Conservation (phyloP, 805 yeast genomes). For the Clavispora vitiphila region DNA sequence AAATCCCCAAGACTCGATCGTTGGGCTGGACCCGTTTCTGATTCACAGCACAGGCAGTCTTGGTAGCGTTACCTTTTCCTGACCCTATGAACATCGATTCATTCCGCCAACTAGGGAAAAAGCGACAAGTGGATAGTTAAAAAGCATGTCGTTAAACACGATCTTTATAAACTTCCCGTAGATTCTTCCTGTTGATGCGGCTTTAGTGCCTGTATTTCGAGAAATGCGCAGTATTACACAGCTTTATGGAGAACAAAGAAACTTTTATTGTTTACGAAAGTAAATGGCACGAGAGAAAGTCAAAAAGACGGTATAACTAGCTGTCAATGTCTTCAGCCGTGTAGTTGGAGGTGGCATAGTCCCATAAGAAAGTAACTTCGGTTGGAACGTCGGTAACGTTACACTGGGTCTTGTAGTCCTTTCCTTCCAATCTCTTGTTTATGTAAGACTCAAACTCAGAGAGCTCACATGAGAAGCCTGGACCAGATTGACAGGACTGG, state of each 20-base stretch:
- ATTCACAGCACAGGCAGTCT: background rate
- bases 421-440: constrained; percentile 21
- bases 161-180: too few species aligned
- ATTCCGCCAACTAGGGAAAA: background rate
- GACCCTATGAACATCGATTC: background rate
- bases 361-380: constrained; percentile 39
- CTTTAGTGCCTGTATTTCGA: too few species aligned
- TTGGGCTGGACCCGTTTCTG: constrained; percentile 1
- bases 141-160: background rate
- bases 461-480: constrained; percentile 40
- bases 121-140: background rate
- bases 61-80: background rate
- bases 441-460: constrained; percentile 29
- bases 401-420: constrained; percentile 26
- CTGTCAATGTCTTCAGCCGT: constrained; percentile 18
- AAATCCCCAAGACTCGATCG: background rate
- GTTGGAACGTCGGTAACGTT: constrained; percentile 18
- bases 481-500: constrained; percentile 31
- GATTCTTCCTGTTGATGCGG: too few species aligned
- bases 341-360: constrained; percentile 22
- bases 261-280: background rate
- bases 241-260: background rate
- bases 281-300: background rate
- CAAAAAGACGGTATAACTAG: background rate
- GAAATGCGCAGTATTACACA: too few species aligned